Conservation (phyloP, 2,329 filamentous ascomycete genomes). For the Knufia fluminis region DNA sequence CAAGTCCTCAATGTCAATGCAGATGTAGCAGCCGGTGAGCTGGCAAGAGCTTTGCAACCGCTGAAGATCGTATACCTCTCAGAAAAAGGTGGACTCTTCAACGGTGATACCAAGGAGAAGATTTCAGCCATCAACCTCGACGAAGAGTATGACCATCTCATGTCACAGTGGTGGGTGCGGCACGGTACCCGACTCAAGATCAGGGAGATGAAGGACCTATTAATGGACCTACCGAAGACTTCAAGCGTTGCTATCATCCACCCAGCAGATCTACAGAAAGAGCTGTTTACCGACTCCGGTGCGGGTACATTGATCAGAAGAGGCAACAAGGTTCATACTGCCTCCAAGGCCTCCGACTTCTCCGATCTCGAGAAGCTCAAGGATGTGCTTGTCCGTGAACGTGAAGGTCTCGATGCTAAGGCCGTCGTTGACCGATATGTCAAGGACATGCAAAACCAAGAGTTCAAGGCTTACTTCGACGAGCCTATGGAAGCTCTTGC, state of each 20-base stretch:
- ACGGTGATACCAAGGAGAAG: slow-evolving; percentile 86
- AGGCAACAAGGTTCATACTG: slow-evolving; percentile 77
- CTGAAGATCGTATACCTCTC: slow-evolving; percentile 98
- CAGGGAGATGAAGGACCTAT: slow-evolving; percentile 88
- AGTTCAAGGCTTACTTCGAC: slow-evolving; percentile 91
- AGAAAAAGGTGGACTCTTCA: slow-evolving; percentile 92
- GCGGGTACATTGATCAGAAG: slow-evolving; percentile 87
- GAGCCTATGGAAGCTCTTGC: slow-evolving; percentile 88
- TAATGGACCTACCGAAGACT: slow-evolving; percentile 78
- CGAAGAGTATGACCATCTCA: slow-evolving; percentile 86
- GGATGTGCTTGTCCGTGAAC: slow-evolving; percentile 70
- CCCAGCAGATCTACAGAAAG: slow-evolving; percentile 89
- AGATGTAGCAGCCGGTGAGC: slow-evolving; percentile 87
- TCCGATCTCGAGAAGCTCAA: slow-evolving; percentile 68
- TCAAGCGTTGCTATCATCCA: slow-evolving; percentile 97
- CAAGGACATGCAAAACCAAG: slow-evolving; percentile 62
- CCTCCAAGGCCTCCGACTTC: slow-evolving; percentile 63
- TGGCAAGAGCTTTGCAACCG: slow-evolving; percentile 79
- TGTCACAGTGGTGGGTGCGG: slow-evolving; percentile 89
- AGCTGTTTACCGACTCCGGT: slow-evolving; percentile 91
- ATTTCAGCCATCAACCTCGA: slow-evolving; percentile 97
- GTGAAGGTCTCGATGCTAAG: slow-evolving; percentile 69
- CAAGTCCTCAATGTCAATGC: slow-evolving; percentile 96
- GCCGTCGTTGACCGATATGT: slow-evolving; percentile 82
- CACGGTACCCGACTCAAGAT: slow-evolving; percentile 96